phyloP scores from a whole-genome alignment of 2,329 filamentous ascomycete genomes.

The Colletotrichum tabaci region DNA sequence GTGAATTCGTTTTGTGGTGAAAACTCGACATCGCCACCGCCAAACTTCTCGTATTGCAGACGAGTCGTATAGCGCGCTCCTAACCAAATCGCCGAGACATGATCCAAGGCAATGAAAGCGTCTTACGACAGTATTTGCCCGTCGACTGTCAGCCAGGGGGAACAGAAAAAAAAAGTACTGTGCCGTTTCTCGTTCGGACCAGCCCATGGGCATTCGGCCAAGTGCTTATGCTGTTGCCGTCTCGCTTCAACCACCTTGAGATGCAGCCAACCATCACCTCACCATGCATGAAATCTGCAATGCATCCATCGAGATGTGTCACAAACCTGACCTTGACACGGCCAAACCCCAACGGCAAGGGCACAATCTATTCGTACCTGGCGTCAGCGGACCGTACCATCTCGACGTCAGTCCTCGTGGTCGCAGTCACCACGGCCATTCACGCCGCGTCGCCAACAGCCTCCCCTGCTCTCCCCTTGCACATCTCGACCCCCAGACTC shows the following conservation, averaged over 20 bases:
- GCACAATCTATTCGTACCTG: slow-evolving; percentile 4
- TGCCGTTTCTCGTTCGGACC: slow-evolving; percentile 5
- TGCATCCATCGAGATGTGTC: slow-evolving; percentile 27
- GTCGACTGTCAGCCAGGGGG: neutral
- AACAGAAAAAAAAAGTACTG: neutral
- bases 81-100: neutral
- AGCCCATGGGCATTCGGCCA: slow-evolving; percentile 14
- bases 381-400: slow-evolving; percentile 15
- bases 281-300: slow-evolving; percentile 37
- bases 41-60: slow-evolving; percentile 26
- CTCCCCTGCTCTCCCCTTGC: slow-evolving; percentile 20
- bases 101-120: slow-evolving; percentile 14
- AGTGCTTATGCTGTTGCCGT: slow-evolving; percentile 35
- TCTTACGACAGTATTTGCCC: neutral
- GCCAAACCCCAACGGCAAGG: neutral
- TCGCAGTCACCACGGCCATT: slow-evolving; percentile 27
- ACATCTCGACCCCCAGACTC: slow-evolving; percentile 14
- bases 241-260: slow-evolving; percentile 28
- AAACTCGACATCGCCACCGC: slow-evolving; percentile 20
- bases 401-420: slow-evolving; percentile 33
- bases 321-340: slow-evolving; percentile 12
- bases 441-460: slow-evolving; percentile 25
- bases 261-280: slow-evolving; percentile 29
- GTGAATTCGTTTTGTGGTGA: neutral
- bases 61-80: neutral